Percentiles rank a stretch among this genome's conserved stretches.
Conservation (phyloP, 177 flowering plant species). For the Vitis hybrid region DNA sequence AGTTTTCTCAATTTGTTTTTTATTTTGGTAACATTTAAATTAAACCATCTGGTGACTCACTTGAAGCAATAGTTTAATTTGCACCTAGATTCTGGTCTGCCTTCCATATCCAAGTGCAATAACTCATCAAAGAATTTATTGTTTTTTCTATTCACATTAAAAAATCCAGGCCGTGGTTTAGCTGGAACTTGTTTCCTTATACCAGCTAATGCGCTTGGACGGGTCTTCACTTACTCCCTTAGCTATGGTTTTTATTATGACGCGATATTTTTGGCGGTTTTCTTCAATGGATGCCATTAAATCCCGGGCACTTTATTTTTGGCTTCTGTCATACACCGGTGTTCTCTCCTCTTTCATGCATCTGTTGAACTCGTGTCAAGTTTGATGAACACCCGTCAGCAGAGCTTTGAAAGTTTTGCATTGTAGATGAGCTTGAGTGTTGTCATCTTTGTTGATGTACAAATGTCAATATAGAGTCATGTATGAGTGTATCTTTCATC, state of each 20-base stretch:
- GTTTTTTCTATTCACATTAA: slow-evolving; percentile 18
- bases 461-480: slow-evolving; percentile 16
- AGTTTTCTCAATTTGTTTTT: too few species aligned
- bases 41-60: background rate
- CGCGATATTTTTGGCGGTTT: slow-evolving; percentile 18
- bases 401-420: slow-evolving; percentile 11
- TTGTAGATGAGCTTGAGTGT: slow-evolving; percentile 2
- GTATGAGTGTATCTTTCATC: slow-evolving; percentile 6
- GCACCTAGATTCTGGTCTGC: background rate
- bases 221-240: slow-evolving; percentile 6
- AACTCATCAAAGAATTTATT: slow-evolving; percentile 1
- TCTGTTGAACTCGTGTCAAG: slow-evolving; percentile 23
- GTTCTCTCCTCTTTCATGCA: slow-evolving; percentile 15
- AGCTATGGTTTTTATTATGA: slow-evolving; percentile 11
- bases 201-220: slow-evolving; percentile 22
- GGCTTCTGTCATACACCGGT: slow-evolving; percentile 7
- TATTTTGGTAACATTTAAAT: background rate
- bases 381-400: slow-evolving; percentile 20
- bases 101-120: slow-evolving; percentile 6
- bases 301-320: background rate
- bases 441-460: slow-evolving; percentile 13
- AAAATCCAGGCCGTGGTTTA: slow-evolving; percentile 26
- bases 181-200: slow-evolving; percentile 40
- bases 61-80: slow-evolving; percentile 2
- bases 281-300: slow-evolving; percentile 4